These are phyloP conservation scores for Aspergillus homomorphus DNA, from an alignment of 495 filamentous ascomycete genomes.

Conservation along the genomic window DNA sequence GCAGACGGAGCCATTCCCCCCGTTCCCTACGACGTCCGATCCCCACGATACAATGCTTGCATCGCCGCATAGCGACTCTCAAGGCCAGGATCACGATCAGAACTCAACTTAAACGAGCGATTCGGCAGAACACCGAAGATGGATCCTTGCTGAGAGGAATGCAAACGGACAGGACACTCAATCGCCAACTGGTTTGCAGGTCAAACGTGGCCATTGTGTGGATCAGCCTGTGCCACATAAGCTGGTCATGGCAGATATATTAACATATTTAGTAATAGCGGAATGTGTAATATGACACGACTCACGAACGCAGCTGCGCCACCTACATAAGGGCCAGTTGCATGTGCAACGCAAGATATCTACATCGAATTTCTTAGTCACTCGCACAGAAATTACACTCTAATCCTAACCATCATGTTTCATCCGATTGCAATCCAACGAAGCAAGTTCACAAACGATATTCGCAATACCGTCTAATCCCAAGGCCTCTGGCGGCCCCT, in stretches of 20 bases:
- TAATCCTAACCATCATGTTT: no score
- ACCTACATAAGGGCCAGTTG: background rate
- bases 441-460: no score
- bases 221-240: background rate
- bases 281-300: conserved; percentile 15
- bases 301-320: conserved; percentile 11
- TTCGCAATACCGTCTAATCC: no score
- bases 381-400: no score
- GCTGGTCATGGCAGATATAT: background rate
- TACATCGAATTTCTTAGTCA: no score
- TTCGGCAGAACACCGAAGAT: no score
- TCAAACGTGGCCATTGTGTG: conserved; percentile 7
- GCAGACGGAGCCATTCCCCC: conserved; percentile 39
- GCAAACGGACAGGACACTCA: background rate
- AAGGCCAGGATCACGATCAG: background rate
- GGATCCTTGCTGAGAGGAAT: background rate
- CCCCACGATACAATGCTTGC: conserved; percentile 1
- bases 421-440: no score
- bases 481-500: no score
- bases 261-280: background rate
- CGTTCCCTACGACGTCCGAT: conserved; percentile 22
- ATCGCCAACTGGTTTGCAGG: conserved; percentile 16
- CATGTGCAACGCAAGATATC: background rate
- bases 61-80: background rate
- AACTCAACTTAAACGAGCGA: background rate